Evolutionary conservation across 257 asterid genomes (phyloP).

Genomic region (Knoxia roxburghii): DNA sequence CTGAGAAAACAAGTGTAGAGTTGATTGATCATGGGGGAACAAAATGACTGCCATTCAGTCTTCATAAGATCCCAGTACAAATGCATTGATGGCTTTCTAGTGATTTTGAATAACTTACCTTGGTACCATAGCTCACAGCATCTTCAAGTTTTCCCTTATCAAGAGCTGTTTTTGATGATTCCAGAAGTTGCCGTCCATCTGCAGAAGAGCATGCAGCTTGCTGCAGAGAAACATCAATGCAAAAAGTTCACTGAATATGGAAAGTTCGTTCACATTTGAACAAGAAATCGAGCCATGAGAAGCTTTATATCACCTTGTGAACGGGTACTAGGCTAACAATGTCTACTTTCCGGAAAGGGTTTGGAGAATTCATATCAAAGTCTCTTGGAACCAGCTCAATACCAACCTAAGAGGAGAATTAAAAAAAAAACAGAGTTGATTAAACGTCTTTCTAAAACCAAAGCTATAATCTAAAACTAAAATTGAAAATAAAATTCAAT

Average conservation of each 20-base stretch:
- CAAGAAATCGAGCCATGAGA: slow-evolving; percentile 8
- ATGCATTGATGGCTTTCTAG: too few relatives aligned
- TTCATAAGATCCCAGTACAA: not conserved
- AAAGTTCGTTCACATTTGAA: slow-evolving; percentile 9
- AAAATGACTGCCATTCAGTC: not conserved
- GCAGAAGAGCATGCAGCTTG: slow-evolving; percentile 99
- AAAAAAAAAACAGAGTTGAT: slow-evolving; percentile 13
- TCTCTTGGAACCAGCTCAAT: slow-evolving; percentile 89
- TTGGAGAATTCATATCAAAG: slow-evolving; percentile 65
- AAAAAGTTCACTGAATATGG: too few relatives aligned
- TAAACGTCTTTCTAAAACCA: not conserved
- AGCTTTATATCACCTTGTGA: slow-evolving; percentile 57
- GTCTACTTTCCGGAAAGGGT: slow-evolving; percentile 69
- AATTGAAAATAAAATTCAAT: not conserved
- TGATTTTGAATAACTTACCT: too few relatives aligned
- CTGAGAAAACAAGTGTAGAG: not conserved
- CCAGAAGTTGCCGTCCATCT: slow-evolving; percentile 90
- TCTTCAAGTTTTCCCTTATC: slow-evolving; percentile 96
- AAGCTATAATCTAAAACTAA: not conserved
- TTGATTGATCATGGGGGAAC: not conserved
- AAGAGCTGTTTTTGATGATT: slow-evolving; percentile 85
- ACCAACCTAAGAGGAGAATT: slow-evolving; percentile 56
- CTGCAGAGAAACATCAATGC: slow-evolving; percentile 35
- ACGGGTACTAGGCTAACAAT: slow-evolving; percentile 84
- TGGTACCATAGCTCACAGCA: slow-evolving; percentile 89